Base-by-base conservation (phyloP, 768 basidiomycete genomes). In the Trametes cubensis region DNA sequence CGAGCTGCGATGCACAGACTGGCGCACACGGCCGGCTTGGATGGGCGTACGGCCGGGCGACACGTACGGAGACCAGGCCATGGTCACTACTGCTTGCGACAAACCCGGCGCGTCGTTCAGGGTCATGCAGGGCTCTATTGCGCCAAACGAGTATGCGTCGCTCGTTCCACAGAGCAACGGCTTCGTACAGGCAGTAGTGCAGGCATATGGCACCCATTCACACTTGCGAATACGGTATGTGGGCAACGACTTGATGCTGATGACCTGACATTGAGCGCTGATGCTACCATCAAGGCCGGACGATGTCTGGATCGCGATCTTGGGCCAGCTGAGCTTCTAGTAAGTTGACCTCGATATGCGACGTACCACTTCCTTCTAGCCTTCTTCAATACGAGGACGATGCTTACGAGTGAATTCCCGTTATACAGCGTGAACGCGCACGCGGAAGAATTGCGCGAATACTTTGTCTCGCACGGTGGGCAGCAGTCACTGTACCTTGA, bases 231-330 rank as follows among this genome's bases (percentile, higher is more conserved):
- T 61, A 15, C 45, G 60, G 60, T 61, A 28, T 15, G 59, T 28
- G 5, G 21, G 7, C 28, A 28, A 28, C 7, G 28, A 28, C 21
- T 14, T 5, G 15, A 4, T 0, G 17, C 14, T 18, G 8, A 6
- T 18, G 20, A 6, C 6, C 13, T 1, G 34, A 4, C 1, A 1
- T 0, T 44, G 48, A 13, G 3, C 10, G 38, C 25, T 20, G 5
- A 57, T 25, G 10, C 13, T 79, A 10, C 10, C 55, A 66, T 82
- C 23, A 74, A 65, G 82, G 8, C 82, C 81, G 6, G 82, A 83
- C 55, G 82, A 83, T 66, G 74, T 83, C 39, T 83, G 82, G 79
- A 68, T 77, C 3, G 75, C 78, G 0, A 79, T 81, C 46, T 61
- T 79, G 6, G 68, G 64, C n/a, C 78, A 79, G 47, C 67, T 78